phyloP scores from a whole-genome alignment of 345 rosid species.

The rapeseed (Brassica napus) region DNA sequence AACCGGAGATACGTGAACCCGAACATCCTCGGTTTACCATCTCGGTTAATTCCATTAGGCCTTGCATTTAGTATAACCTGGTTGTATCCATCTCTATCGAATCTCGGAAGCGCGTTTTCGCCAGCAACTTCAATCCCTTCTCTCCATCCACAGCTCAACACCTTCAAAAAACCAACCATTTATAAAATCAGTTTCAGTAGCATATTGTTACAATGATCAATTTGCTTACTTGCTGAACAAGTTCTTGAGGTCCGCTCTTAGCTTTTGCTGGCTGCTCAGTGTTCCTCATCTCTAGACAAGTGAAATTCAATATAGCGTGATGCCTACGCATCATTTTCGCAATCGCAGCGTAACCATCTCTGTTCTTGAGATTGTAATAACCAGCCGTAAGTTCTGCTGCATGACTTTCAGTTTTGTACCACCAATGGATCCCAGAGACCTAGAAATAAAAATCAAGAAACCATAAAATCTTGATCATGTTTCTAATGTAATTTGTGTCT shows the following conservation, averaged over 20 bases:
- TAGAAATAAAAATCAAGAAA: conserved; percentile 30
- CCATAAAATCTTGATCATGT: neutral
- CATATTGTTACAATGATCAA: neutral
- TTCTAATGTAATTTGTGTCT: neutral
- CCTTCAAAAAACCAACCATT: conserved; percentile 47
- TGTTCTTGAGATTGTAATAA: conserved; percentile 59
- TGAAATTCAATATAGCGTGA: conserved; percentile 66
- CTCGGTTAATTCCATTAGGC: conserved; percentile 65
- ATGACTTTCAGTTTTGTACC: conserved; percentile 70
- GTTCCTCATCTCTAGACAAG: conserved; percentile 84
- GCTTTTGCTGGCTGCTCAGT: conserved; percentile 58
- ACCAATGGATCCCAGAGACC: conserved; percentile 94
- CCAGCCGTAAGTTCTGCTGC: conserved; percentile 93
- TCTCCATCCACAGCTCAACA: conserved; percentile 75
- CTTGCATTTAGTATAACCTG: conserved; percentile 79
- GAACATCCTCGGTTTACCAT: conserved; percentile 55
- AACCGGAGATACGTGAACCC: conserved; percentile 74
- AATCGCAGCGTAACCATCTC: conserved; percentile 78
- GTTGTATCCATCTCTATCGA: conserved; percentile 65
- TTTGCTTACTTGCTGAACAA: conserved; percentile 68
- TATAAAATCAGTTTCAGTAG: conserved; percentile 5
- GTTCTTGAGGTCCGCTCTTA: conserved; percentile 77
- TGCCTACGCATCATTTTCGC: conserved; percentile 76
- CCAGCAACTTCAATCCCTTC: conserved; percentile 82
- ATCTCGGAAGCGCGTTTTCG: conserved; percentile 80